These are phyloP conservation scores for Cryptococcus sp. DNA, from an alignment of 1,284 basidiomycete species.

Conservation along the genomic window DNA sequence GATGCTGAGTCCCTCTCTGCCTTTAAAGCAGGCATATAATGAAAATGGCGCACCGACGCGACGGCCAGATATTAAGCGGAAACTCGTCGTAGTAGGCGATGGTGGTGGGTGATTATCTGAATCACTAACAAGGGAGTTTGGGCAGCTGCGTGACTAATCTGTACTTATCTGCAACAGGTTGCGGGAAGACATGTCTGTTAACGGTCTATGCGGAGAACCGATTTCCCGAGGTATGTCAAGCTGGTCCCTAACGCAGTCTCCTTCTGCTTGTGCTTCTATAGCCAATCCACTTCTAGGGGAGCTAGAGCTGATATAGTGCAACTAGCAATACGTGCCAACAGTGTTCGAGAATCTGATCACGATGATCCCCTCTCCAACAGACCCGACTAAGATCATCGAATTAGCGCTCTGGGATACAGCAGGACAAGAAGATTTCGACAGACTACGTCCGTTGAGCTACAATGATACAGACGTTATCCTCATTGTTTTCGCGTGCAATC, in stretches of 20 bases:
- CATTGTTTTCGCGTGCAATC: conserved; percentile 96
- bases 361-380: conserved; percentile 69
- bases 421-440: conserved; percentile 97
- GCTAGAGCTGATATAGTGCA: background rate
- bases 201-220: conserved; percentile 85
- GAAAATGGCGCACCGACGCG: conserved; percentile 24
- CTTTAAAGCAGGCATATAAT: conserved; percentile 16
- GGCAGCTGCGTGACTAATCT: too few species aligned
- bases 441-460: conserved; percentile 89
- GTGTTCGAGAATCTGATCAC: conserved; percentile 99
- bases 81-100: conserved; percentile 77
- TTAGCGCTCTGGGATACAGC: conserved; percentile 98
- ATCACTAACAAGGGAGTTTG: too few species aligned
- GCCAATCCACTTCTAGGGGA: background rate
- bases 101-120: conserved; percentile 33
- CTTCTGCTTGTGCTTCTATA: too few species aligned
- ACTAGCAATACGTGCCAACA: conserved; percentile 93
- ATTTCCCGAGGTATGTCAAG: conserved; percentile 80
- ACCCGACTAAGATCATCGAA: conserved; percentile 81
- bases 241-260: background rate
- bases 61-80: conserved; percentile 78
- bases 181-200: conserved; percentile 61
- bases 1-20: background rate
- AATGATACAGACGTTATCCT: conserved; percentile 96
- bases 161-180: conserved; percentile 49